Evolutionary conservation across 2,329 filamentous ascomycete genomes (phyloP).

Genomic region (Rutstroemia sydowiana): DNA sequence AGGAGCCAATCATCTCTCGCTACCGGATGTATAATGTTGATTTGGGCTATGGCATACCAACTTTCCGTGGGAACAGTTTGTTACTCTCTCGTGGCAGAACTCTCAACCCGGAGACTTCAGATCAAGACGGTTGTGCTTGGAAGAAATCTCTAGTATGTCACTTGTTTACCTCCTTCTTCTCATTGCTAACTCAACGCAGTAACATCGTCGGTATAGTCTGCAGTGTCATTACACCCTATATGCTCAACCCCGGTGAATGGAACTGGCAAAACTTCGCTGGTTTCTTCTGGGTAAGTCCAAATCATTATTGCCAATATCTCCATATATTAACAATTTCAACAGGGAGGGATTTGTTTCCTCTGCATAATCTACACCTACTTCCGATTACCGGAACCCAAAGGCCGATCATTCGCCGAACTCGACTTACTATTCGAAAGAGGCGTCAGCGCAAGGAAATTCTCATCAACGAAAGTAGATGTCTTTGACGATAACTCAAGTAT

Average conservation of each 20-base stretch:
- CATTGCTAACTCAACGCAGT: background rate
- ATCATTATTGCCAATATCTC: background rate
- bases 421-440: constrained; percentile 75
- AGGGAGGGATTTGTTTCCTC: constrained; percentile 52
- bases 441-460: constrained; percentile 38
- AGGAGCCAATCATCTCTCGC: constrained; percentile 21
- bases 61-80: constrained; percentile 82
- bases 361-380: constrained; percentile 67
- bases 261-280: constrained; percentile 82
- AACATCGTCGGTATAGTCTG: constrained; percentile 76
- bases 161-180: background rate
- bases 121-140: constrained; percentile 90
- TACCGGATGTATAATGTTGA: constrained; percentile 60
- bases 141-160: constrained; percentile 48
- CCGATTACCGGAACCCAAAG: constrained; percentile 70
- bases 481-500: constrained; percentile 23
- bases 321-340: background rate
- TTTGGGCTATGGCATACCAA: constrained; percentile 79
- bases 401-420: constrained; percentile 77
- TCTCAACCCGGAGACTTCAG: constrained; percentile 74
- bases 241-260: constrained; percentile 84
- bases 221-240: constrained; percentile 79
- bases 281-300: constrained; percentile 46
- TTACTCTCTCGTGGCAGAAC: constrained; percentile 80
- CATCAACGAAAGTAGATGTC: constrained; percentile 25